phyloP scores from a whole-genome alignment of 306 rosid genomes.

The Prunus mume region DNA sequence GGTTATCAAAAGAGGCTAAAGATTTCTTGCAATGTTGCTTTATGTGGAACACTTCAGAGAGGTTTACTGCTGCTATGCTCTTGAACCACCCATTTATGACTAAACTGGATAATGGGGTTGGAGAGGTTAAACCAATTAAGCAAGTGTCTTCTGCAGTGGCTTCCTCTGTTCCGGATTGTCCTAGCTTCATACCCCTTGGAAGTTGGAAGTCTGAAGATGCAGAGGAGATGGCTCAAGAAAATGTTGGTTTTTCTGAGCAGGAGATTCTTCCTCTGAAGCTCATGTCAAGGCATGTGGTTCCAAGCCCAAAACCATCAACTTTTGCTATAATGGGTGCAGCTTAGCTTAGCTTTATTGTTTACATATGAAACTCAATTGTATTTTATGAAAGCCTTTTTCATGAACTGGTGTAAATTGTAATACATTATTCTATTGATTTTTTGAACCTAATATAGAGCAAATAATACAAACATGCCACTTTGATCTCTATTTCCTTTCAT shows the following conservation, averaged over 20 bases:
- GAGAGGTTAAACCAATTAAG: background rate
- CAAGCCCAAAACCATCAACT: background rate
- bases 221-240: background rate
- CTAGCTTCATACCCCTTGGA: background rate
- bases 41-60: background rate
- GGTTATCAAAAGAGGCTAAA: background rate
- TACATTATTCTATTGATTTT: background rate
- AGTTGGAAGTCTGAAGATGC: background rate
- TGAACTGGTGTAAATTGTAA: background rate
- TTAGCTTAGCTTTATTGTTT: background rate
- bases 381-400: background rate
- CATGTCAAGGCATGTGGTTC: background rate
- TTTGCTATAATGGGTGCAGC: background rate
- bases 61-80: constrained; percentile 2
- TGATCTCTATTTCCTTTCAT: background rate
- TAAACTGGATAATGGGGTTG: background rate
- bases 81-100: constrained; percentile 6
- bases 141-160: background rate
- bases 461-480: background rate
- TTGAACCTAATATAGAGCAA: background rate
- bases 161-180: too few relatives aligned
- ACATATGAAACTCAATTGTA: too few relatives aligned
- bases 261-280: background rate
- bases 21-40: constrained; percentile 12
- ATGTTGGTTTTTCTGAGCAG: too few relatives aligned